These are phyloP conservation scores for Mitragyna speciosa DNA, from an alignment of 257 asterid species.

Conservation along the genomic window DNA sequence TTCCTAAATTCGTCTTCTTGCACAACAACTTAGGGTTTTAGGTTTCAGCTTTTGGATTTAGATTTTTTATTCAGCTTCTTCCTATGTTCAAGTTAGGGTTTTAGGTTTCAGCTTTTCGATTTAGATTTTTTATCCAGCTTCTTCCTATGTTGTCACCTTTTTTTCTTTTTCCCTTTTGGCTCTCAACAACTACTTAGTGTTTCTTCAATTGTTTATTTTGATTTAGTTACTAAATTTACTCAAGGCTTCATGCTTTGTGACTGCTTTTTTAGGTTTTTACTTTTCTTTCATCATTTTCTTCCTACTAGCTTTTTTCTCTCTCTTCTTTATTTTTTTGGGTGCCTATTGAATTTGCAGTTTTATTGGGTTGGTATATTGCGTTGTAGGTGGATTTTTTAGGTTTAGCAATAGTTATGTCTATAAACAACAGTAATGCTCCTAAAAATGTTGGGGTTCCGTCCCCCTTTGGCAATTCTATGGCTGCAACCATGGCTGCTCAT, in stretches of 20 bases:
- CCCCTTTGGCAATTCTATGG: slow-evolving; percentile 73
- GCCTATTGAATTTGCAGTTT: not conserved
- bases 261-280: not conserved
- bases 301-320: not conserved
- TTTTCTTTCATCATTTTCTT: not conserved
- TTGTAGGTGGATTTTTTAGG: not conserved
- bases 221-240: not conserved
- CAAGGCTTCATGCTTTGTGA: not conserved
- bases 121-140: not conserved
- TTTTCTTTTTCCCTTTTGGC: not conserved
- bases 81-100: too few species aligned
- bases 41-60: not conserved
- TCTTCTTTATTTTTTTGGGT: not conserved
- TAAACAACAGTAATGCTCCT: slow-evolving; percentile 70
- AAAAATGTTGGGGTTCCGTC: slow-evolving; percentile 77
- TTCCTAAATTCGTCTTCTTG: not conserved
- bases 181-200: not conserved
- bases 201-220: not conserved
- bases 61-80: not conserved
- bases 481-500: slow-evolving; percentile 46
- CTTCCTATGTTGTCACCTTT: not conserved
- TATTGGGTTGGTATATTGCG: not conserved
- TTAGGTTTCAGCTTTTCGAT: not conserved
- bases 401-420: slow-evolving; percentile 53
- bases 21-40: slow-evolving; percentile 12